Base-by-base conservation (phyloP, 2,329 filamentous ascomycete species). In the Parastagonospora avenae region DNA sequence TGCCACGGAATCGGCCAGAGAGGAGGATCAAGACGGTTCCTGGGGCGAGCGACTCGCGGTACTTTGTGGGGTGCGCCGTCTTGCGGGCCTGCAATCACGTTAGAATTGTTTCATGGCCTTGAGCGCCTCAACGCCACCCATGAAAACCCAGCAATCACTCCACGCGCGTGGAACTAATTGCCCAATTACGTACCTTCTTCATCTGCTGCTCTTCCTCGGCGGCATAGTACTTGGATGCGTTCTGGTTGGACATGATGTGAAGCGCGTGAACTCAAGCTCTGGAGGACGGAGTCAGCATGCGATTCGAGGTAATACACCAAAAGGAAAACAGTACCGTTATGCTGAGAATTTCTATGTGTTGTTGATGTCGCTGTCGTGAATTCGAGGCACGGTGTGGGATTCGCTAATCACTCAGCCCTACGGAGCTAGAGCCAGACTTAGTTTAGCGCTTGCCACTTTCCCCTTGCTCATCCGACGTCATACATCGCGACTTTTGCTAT, bases 191-290 rank as follows among this genome's bases (percentile, higher is more conserved):
- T 85, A 97, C 94, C 90, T 95, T 93, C 87, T 92, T 96, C 76
- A 87, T 85, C 80, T 89, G 82, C 77, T 85, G 77, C 77, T 94
- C 90, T 80, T 97, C 93, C 80, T 96, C 90, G 74, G 91, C 90
- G 78, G 92, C 90, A 83, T 97, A 97, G 90, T 93, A 97, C 84
- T 96, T 97, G 83, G 90, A 87, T 74, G 92, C 92, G 88, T 95
- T 95, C 79, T 96, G 66, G 46, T 68, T 65, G 40, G 59, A 48
- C 68, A 71, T 72, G 52, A 39, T 53, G 55, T 48, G 37, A 15
- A 14, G 12, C 19, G 42, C 27, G 30, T 7, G 6, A 31, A 24
- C 6, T 27, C 24, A 7, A 28, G 27, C 35, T 55, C 48, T 60
- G 42, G 1, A 14, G 7, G 8, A 32, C 12, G 8, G 14, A 36